Evolutionary conservation across 257 asterid genomes (phyloP).

Genomic region (Solanum boliviense): DNA sequence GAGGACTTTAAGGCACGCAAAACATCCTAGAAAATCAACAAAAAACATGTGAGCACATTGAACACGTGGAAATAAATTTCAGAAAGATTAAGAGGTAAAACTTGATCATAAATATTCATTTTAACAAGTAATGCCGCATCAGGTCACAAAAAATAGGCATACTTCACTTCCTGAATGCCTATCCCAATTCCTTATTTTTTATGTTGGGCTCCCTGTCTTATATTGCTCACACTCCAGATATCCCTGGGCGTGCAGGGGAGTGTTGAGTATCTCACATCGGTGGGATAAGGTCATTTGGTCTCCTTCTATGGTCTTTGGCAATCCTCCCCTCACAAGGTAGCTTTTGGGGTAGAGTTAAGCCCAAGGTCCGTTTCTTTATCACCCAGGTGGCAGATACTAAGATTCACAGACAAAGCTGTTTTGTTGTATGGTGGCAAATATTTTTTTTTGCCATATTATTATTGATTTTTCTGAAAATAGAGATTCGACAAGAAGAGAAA

Average conservation of each 20-base stretch:
- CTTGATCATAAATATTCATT: neutral
- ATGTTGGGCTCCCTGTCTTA: neutral
- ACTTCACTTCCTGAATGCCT: neutral
- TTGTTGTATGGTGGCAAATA: neutral
- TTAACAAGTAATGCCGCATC: neutral
- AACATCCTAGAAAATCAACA: constrained; percentile 49
- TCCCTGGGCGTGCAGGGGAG: neutral
- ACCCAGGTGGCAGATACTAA: neutral
- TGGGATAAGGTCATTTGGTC: neutral
- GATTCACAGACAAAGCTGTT: neutral
- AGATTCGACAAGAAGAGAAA: neutral
- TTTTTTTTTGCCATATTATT: neutral
- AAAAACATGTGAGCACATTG: neutral
- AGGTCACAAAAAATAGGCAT: neutral
- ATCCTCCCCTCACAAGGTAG: neutral
- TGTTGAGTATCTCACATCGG: neutral
- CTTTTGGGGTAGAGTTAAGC: neutral
- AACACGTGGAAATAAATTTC: neutral
- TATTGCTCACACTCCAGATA: neutral
- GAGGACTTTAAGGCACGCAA: constrained; percentile 59
- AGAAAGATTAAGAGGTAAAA: neutral
- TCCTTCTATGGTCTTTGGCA: neutral
- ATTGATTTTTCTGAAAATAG: neutral
- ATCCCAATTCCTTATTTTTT: neutral
- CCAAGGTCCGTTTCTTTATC: neutral